Percentiles rank a stretch among this genome's conserved stretches.
Conservation (phyloP, 768 basidiomycete genomes). For the Boletus insuetus region DNA sequence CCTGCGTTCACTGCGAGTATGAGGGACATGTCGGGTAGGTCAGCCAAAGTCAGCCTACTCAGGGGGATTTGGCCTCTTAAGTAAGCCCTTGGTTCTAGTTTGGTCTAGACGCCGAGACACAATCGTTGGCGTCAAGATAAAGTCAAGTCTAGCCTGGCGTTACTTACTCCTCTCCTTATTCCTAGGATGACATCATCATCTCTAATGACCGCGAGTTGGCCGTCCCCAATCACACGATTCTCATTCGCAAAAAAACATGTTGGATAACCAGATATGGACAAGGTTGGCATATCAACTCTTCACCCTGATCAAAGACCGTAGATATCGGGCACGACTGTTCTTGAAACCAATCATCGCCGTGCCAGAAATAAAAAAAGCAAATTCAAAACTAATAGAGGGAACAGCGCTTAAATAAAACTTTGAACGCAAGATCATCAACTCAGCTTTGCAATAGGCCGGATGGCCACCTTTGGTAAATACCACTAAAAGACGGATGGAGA, state of each 20-base stretch:
- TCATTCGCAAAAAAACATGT: not conserved
- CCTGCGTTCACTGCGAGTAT: conserved; percentile 78
- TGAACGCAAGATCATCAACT: not conserved
- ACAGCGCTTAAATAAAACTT: not conserved
- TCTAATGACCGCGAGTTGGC: no score
- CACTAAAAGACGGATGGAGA: not conserved
- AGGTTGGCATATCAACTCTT: not conserved
- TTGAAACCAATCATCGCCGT: not conserved
- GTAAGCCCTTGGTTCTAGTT: no score
- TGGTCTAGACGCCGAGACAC: no score
- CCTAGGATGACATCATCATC: no score
- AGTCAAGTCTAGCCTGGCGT: no score
- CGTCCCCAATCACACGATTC: no score
- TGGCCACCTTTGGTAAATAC: conserved; percentile 4
- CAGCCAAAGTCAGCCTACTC: not conserved
- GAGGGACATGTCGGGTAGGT: conserved; percentile 29
- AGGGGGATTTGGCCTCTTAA: not conserved
- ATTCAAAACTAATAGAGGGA: not conserved
- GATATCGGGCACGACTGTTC: conserved; percentile 3
- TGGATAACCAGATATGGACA: not conserved
- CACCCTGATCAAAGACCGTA: conserved; percentile 1
- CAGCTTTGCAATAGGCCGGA: not conserved
- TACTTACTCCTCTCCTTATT: no score
- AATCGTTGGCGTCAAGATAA: no score
- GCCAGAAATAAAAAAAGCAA: conserved; percentile 2